A percentile compares a stretch with the other conserved stretches of the same genome.
Evolutionary conservation across 176 grass and related monocot species (phyloP).

Genomic region (Carex pumila): DNA sequence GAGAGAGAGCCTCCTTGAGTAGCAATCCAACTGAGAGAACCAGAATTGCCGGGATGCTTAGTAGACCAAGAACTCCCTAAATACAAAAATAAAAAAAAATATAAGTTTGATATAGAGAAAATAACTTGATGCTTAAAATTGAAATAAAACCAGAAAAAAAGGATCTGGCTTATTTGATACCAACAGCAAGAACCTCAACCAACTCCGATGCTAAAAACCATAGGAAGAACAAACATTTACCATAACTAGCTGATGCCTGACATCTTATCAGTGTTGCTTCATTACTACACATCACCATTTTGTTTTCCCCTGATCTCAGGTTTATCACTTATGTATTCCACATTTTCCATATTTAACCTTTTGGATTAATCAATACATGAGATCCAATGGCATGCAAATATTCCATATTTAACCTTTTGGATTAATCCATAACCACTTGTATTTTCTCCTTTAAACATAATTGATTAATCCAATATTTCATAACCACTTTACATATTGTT

Average conservation of each 20-base stretch:
- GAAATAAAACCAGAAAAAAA: background rate
- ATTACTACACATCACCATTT: background rate
- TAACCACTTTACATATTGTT: too few relatives aligned
- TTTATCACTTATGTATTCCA: background rate
- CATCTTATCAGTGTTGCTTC: background rate
- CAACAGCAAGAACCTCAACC: background rate
- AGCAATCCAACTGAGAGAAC: too few relatives aligned
- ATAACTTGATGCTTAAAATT: background rate
- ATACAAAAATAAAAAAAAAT: too few relatives aligned
- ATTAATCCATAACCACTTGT: too few relatives aligned
- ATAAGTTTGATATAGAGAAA: conserved; percentile 6
- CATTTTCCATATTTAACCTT: background rate
- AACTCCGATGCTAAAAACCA: background rate
- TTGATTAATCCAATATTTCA: too few relatives aligned
- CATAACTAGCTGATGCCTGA: background rate
- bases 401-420: too few relatives aligned
- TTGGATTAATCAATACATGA: conserved; percentile 37
- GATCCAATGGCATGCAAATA: conserved; percentile 60
- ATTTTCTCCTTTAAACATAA: too few relatives aligned
- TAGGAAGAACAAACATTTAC: background rate
- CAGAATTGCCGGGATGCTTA: too few relatives aligned
- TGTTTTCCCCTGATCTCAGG: background rate
- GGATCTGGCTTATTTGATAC: background rate
- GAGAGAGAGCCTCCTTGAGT: too few relatives aligned
- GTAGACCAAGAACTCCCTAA: too few relatives aligned